These are phyloP conservation scores for Omphalotus olearius DNA, from an alignment of 1,284 basidiomycete genomes.

Conservation along the genomic window DNA sequence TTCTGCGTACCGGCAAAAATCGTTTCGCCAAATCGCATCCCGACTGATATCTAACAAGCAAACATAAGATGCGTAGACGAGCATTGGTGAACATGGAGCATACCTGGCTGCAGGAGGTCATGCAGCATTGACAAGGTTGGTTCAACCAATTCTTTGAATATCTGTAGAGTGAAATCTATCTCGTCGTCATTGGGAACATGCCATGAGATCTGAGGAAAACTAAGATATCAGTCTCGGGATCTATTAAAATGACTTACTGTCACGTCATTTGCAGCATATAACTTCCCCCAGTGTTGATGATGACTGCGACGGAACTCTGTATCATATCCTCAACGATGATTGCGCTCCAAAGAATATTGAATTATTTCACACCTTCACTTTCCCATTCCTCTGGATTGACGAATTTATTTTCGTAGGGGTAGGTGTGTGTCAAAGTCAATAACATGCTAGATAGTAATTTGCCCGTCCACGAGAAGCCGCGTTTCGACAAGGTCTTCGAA, in stretches of 20 bases:
- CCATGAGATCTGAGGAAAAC: conserved; percentile 63
- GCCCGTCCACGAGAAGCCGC: conserved; percentile 81
- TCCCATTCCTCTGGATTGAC: conserved; percentile 80
- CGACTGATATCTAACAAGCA: conserved; percentile 32
- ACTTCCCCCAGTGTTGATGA: conserved; percentile 76
- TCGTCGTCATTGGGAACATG: conserved; percentile 66
- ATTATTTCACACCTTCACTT: conserved; percentile 53
- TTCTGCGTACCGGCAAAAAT: conserved; percentile 72
- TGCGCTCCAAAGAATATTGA: background rate
- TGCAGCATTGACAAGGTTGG: conserved; percentile 65
- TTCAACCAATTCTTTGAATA: conserved; percentile 71
- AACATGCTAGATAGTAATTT: conserved; percentile 76
- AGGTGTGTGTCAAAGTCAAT: conserved; percentile 76
- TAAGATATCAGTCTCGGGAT: background rate
- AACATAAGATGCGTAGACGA: conserved; percentile 1
- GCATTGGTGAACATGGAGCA: conserved; percentile 9
- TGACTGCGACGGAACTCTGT: conserved; percentile 72
- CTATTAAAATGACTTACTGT: conserved; percentile 32
- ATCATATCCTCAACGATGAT: background rate
- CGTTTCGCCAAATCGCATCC: conserved; percentile 78
- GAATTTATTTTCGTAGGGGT: conserved; percentile 81
- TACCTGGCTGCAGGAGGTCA: conserved; percentile 51
- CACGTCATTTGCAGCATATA: conserved; percentile 57
- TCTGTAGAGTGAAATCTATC: conserved; percentile 71
- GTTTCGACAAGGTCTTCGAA: conserved; percentile 74